These are phyloP conservation scores for Ustilago vetiveriae DNA, from an alignment of 1,284 basidiomycete genomes.

Conservation along the genomic window DNA sequence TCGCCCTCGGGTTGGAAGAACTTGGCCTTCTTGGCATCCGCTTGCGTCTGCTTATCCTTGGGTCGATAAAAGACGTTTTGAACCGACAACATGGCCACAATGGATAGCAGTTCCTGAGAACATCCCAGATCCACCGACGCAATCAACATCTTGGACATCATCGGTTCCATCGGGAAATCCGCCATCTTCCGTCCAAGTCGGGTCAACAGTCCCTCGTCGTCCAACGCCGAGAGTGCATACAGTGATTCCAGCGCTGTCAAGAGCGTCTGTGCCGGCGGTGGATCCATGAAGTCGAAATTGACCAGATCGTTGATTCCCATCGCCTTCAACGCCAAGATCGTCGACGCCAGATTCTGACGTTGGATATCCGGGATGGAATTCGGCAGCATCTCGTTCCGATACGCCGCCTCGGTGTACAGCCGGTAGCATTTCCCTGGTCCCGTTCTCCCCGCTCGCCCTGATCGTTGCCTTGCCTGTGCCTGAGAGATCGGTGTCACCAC, in stretches of 20 bases:
- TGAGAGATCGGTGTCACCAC: constrained; percentile 99
- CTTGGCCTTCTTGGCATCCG: constrained; percentile 98
- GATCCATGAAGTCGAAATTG: constrained; percentile 99
- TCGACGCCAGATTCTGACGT: constrained; percentile 89
- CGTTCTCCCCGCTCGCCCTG: constrained; percentile 95
- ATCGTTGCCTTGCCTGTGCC: constrained; percentile 92
- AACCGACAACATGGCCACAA: constrained; percentile 96
- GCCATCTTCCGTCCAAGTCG: constrained; percentile 97
- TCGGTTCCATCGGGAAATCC: constrained; percentile 97
- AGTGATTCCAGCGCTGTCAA: constrained; percentile 90
- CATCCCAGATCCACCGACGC: constrained; percentile 94
- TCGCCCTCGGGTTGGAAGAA: constrained; percentile 87
- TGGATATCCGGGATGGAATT: constrained; percentile 98
- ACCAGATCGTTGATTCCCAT: constrained; percentile 99
- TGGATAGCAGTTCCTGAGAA: constrained; percentile 94
- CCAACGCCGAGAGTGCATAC: constrained; percentile 92
- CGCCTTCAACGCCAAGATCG: constrained; percentile 94
- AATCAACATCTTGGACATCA: constrained; percentile 96
- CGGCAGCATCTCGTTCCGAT: constrained; percentile 98
- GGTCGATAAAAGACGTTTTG: constrained; percentile 97
- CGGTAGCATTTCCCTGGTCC: constrained; percentile 99
- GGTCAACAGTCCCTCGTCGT: constrained; percentile 94
- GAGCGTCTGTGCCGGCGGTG: constrained; percentile 94
- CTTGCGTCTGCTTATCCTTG: constrained; percentile 98
- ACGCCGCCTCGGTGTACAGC: constrained; percentile 96